These are phyloP conservation scores for Coniochaeta prunicola DNA, from an alignment of 2,329 filamentous ascomycete genomes.

Conservation along the genomic window DNA sequence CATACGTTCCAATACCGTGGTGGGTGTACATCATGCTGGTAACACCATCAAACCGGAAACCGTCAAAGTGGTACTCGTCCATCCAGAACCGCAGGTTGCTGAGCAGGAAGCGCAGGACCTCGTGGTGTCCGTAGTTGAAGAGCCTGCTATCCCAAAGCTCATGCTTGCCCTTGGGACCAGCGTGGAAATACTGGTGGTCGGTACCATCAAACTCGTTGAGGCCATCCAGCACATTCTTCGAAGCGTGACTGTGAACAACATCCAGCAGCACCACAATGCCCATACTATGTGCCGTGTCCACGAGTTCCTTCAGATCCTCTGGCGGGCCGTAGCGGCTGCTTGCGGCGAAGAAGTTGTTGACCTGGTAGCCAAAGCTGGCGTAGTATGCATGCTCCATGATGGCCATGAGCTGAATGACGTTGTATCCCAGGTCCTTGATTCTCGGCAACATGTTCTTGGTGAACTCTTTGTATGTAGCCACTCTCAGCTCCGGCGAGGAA, in stretches of 20 bases:
- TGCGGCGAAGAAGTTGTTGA: slow-evolving; percentile 98
- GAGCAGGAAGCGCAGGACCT: slow-evolving; percentile 90
- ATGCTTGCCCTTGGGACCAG: slow-evolving; percentile 74
- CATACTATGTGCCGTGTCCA: slow-evolving; percentile 88
- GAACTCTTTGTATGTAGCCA: slow-evolving; percentile 96
- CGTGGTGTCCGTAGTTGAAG: slow-evolving; percentile 95
- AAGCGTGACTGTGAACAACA: slow-evolving; percentile 95
- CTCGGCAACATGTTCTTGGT: slow-evolving; percentile 85
- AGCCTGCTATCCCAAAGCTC: slow-evolving; percentile 93
- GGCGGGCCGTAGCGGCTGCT: slow-evolving; percentile 92
- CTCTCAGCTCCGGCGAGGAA: slow-evolving; percentile 79
- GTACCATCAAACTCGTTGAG: slow-evolving; percentile 94
- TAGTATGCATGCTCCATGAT: slow-evolving; percentile 99
- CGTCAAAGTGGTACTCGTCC: slow-evolving; percentile 95
- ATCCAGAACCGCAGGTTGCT: slow-evolving; percentile 98
- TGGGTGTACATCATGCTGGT: slow-evolving; percentile 97
- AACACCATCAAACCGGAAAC: slow-evolving; percentile 95
- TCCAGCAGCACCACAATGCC: slow-evolving; percentile 89
- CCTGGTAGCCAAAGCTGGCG: slow-evolving; percentile 96
- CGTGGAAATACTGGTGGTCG: slow-evolving; percentile 94
- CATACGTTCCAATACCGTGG: slow-evolving; percentile 93
- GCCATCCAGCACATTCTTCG: slow-evolving; percentile 93
- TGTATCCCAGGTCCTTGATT: slow-evolving; percentile 88
- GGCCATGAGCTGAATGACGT: slow-evolving; percentile 97
- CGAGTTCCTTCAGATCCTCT: slow-evolving; percentile 92